phyloP scores from a whole-genome alignment of 306 rosid species.

The Gleditsia sinensis region DNA sequence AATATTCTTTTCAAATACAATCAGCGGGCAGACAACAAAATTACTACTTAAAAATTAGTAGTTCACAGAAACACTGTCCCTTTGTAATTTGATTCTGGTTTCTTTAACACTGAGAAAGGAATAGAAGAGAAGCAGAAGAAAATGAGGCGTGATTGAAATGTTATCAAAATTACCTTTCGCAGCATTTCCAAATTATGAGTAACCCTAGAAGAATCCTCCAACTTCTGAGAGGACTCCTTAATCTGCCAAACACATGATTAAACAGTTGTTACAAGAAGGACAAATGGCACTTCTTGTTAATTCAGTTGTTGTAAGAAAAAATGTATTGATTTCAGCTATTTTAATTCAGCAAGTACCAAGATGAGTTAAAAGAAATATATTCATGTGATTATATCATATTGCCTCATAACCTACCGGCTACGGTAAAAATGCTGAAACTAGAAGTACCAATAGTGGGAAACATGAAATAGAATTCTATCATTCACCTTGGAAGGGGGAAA shows the following conservation, averaged over 20 bases:
- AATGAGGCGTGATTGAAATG: background rate
- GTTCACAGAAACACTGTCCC: slow-evolving; percentile 6
- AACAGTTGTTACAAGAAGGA: slow-evolving; percentile 25
- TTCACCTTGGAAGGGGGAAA: slow-evolving; percentile 1
- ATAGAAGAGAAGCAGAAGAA: slow-evolving; percentile 1
- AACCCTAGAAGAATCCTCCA: slow-evolving; percentile 42
- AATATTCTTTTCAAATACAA: slow-evolving; percentile 12
- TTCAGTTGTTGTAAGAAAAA: background rate
- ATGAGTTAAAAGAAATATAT: background rate
- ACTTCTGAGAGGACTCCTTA: slow-evolving; percentile 47
- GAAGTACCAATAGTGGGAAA: slow-evolving; percentile 1
- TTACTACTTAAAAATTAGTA: background rate
- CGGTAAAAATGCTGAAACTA: background rate
- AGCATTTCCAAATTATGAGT: slow-evolving; percentile 51
- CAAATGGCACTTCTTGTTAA: background rate
- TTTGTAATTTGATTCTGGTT: background rate
- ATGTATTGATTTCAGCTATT: background rate
- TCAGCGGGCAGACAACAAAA: background rate
- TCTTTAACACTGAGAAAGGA: background rate
- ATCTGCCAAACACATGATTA: slow-evolving; percentile 40
- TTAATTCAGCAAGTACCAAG: slow-evolving; percentile 7
- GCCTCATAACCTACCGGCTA: background rate
- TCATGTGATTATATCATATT: background rate
- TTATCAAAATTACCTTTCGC: slow-evolving; percentile 53
- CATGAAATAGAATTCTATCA: background rate